Base-by-base conservation (phyloP, 768 basidiomycete species). In the Tulasnella sp. region DNA sequence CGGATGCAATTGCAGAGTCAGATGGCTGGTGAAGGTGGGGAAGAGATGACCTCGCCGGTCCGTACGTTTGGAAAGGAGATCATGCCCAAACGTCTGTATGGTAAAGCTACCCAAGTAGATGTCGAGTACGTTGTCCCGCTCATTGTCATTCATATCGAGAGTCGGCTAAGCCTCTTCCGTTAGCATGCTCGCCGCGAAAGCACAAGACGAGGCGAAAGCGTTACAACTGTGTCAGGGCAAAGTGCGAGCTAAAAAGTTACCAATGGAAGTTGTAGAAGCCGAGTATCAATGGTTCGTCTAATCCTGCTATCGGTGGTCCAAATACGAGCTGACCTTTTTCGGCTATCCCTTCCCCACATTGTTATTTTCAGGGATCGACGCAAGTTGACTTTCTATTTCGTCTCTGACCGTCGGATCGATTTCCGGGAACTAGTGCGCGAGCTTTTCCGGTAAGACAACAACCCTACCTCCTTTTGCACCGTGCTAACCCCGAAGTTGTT, bases 211-310 rank as follows among this genome's bases (percentile, higher is more conserved):
- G 86, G 86, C 91, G 79, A 96, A 97, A 86, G 97, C 97, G 31
- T 87, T 99, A 68, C 92, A 94, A 83, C 87, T 98, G 77, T 98
- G 97, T 82, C 91, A 95, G 85, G 94, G 88, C 80, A 98, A 98
- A 85, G 97, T 98, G 19, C 88, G 92, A 76, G 95, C 96, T 85
- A 94, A 97, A 87, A 96, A 96, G 84, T 86, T 98, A 84, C 96
- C 96, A 24, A 99, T 99, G 97, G 95, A 98, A 85, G 96, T 99
- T 80, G 92, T 98, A 74, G 97, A 98, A 85, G 97, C 97, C 42
- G 97, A 99, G 86, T 99, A 97, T 87, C 97, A 99, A 84, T 99
- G 96, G 96, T 96, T 79, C 39, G 93, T 86, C 36, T 19, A 34
- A 38, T 74, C n/a, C 38, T 39, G 31, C 16, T 21, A 12, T 80